Evolutionary conservation across 208 protist species (phyloP).

Genomic region (Tritrichomonas musculus): DNA sequence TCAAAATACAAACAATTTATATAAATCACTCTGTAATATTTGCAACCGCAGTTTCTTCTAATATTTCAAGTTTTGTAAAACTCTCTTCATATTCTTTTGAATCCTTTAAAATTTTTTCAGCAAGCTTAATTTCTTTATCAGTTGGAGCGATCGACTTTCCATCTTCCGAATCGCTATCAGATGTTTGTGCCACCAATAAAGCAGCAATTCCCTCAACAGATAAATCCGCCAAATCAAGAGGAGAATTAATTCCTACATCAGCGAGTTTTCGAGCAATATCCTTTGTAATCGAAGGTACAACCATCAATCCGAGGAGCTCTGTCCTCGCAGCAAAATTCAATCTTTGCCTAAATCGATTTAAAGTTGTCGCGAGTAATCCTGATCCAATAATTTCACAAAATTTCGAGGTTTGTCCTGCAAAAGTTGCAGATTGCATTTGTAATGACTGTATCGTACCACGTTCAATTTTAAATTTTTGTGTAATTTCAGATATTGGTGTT

Average conservation of each 20-base stretch:
- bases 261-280: background rate
- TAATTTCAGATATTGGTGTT: background rate
- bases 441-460: background rate
- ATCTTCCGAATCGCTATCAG: background rate
- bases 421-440: background rate
- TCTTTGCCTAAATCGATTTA: background rate
- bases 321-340: conserved; percentile 30
- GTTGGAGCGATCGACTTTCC: background rate
- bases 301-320: background rate
- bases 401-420: background rate
- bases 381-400: background rate
- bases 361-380: background rate
- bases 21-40: background rate
- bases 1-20: too few species aligned
- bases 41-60: background rate
- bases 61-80: background rate
- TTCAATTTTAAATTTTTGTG: background rate
- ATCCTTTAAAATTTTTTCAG: background rate
- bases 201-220: background rate
- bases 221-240: background rate
- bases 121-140: background rate
- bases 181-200: background rate
- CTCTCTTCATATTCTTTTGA: background rate
- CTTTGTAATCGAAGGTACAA: background rate
- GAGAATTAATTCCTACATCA: background rate